Evolutionary conservation across 2,329 filamentous ascomycete species (phyloP).

Genomic region (Coniochaeta sp.): DNA sequence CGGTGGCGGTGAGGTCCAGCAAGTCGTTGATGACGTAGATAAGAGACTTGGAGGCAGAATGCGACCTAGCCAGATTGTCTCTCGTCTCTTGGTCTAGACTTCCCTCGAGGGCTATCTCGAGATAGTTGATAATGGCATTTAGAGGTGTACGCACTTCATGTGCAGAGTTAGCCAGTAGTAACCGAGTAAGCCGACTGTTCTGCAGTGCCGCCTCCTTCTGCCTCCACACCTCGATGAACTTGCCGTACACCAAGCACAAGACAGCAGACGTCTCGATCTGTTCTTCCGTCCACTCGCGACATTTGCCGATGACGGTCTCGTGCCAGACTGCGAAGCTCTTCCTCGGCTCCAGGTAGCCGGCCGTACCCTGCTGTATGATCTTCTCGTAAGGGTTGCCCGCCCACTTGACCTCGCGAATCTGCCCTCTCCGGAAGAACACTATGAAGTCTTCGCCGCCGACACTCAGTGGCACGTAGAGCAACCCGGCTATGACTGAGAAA

Average conservation of each 20-base stretch:
- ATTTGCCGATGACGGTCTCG: constrained; percentile 74
- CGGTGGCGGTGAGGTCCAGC: constrained; percentile 79
- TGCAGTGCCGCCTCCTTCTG: constrained; percentile 82
- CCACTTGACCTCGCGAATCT: constrained; percentile 73
- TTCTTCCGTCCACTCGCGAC: constrained; percentile 81
- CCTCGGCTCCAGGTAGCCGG: constrained; percentile 67
- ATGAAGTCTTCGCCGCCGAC: constrained; percentile 76
- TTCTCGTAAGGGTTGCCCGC: constrained; percentile 84
- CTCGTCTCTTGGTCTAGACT: constrained; percentile 72
- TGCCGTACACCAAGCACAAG: constrained; percentile 76
- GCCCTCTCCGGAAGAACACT: constrained; percentile 78
- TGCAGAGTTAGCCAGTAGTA: constrained; percentile 80
- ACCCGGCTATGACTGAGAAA: constrained; percentile 68
- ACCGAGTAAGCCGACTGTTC: constrained; percentile 69
- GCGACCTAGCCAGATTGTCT: constrained; percentile 76
- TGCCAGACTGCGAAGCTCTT: constrained; percentile 76
- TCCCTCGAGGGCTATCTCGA: constrained; percentile 85
- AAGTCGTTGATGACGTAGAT: constrained; percentile 94
- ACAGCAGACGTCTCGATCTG: constrained; percentile 86
- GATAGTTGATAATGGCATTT: constrained; percentile 91
- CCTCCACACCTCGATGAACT: constrained; percentile 88
- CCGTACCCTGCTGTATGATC: constrained; percentile 62
- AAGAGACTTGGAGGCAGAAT: constrained; percentile 85
- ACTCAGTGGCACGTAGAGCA: constrained; percentile 77
- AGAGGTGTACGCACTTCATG: constrained; percentile 87